Conservation (phyloP, 495 filamentous ascomycete species). For the Bathelium albidoporum region DNA sequence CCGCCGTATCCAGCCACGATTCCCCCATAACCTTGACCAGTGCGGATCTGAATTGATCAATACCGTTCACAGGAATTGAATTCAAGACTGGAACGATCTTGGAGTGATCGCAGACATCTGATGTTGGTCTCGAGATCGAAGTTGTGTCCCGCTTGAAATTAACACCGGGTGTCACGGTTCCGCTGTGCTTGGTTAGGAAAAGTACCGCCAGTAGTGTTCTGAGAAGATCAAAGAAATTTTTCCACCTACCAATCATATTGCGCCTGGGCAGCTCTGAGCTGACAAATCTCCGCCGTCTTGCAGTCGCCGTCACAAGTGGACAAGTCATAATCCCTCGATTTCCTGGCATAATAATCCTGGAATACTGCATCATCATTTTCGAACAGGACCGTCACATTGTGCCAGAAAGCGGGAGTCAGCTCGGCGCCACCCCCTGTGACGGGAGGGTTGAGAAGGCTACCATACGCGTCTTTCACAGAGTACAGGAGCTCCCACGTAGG, state of each 20-base stretch:
- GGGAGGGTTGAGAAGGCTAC: conserved; percentile 34
- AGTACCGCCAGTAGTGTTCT: background rate
- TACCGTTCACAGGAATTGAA: background rate
- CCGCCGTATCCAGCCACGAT: background rate
- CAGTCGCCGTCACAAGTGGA: conserved; percentile 30
- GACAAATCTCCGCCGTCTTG: conserved; percentile 33
- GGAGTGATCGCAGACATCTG: background rate
- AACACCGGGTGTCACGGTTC: background rate
- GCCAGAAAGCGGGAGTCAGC: conserved; percentile 48
- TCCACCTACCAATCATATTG: conserved; percentile 8
- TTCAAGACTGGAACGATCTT: background rate
- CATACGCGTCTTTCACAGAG: conserved; percentile 44
- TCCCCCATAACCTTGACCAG: background rate
- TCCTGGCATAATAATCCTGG: conserved; percentile 32
- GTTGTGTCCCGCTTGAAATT: background rate
- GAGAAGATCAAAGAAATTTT: too few relatives aligned
- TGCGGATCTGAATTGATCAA: background rate
- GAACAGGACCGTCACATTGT: conserved; percentile 42
- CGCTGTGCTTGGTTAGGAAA: background rate
- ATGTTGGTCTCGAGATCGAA: background rate
- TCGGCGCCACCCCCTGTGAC: conserved; percentile 30
- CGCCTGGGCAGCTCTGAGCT: conserved; percentile 30
- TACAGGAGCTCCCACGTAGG: conserved; percentile 45
- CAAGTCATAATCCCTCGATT: conserved; percentile 30
- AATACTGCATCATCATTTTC: conserved; percentile 31